These are phyloP conservation scores for Vanrija sp. DNA, from an alignment of 1,284 basidiomycete species.

Conservation along the genomic window DNA sequence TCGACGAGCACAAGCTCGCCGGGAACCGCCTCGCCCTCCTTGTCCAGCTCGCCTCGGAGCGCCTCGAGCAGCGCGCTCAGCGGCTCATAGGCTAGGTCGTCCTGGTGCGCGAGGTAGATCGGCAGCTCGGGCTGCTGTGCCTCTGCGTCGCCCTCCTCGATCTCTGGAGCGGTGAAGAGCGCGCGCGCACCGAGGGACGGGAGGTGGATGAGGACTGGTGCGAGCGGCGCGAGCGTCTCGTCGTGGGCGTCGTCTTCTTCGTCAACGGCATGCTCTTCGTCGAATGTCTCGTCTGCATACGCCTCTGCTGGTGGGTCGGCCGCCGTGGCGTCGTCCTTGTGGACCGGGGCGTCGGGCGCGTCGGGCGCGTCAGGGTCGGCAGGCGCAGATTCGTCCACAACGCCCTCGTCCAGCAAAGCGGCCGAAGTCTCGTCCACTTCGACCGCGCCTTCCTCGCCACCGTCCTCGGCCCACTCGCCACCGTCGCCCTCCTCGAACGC, in stretches of 20 bases:
- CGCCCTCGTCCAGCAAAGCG: too few relatives aligned
- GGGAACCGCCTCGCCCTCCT: conserved; percentile 15
- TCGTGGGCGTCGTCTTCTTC: conserved; percentile 12
- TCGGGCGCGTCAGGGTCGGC: too few relatives aligned
- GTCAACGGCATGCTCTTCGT: background rate
- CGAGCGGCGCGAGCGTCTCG: conserved; percentile 12
- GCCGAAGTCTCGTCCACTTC: too few relatives aligned
- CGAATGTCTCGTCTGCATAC: too few relatives aligned
- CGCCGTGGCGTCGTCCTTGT: too few relatives aligned
- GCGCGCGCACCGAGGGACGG: conserved; percentile 22
- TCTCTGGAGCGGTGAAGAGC: conserved; percentile 26
- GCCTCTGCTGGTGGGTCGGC: too few relatives aligned
- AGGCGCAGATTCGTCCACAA: too few relatives aligned
- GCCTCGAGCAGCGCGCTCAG: conserved; percentile 27
- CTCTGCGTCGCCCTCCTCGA: conserved; percentile 7
- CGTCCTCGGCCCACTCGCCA: background rate
- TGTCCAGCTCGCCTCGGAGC: conserved; percentile 24
- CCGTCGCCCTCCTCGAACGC: background rate
- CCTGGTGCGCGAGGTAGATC: conserved; percentile 27
- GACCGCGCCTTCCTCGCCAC: background rate
- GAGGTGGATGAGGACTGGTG: conserved; percentile 33
- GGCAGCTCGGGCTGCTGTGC: conserved; percentile 7
- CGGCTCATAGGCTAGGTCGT: conserved; percentile 30
- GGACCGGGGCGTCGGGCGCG: too few relatives aligned
- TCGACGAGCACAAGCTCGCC: conserved; percentile 37